Percentiles rank a stretch among this genome's conserved stretches.
Evolutionary conservation across 345 rosid genomes (phyloP).

Genomic region (Corchorus olitorius): DNA sequence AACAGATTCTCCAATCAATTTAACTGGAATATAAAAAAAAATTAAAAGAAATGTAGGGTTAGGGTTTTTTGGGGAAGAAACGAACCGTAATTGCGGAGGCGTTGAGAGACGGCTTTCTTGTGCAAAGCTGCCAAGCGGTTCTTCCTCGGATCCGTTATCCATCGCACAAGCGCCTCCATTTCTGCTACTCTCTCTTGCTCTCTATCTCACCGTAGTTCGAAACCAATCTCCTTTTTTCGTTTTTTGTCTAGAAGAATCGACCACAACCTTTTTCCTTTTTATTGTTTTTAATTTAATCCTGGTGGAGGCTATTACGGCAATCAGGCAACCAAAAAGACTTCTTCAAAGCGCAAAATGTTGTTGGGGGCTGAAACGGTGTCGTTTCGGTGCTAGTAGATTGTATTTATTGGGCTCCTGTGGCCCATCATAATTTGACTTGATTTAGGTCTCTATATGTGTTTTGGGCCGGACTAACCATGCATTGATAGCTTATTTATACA

Average conservation of each 20-base stretch:
- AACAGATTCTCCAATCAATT: neutral
- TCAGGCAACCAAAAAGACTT: too few species aligned
- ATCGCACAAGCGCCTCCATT: neutral
- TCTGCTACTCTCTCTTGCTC: slow-evolving; percentile 6
- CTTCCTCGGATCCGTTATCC: slow-evolving; percentile 67
- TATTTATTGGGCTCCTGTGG: too few species aligned
- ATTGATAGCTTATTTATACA: too few species aligned
- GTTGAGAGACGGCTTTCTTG: slow-evolving; percentile 65
- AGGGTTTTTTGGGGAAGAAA: slow-evolving; percentile 23
- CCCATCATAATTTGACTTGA: too few species aligned
- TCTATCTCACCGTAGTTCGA: neutral
- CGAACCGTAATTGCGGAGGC: slow-evolving; percentile 74
- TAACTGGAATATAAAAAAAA: neutral
- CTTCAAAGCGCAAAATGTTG: too few species aligned
- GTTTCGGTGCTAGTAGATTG: too few species aligned
- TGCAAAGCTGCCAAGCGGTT: slow-evolving; percentile 73
- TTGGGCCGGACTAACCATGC: too few species aligned
- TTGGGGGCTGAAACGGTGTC: too few species aligned
- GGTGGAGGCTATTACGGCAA: too few species aligned
- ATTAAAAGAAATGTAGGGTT: slow-evolving; percentile 24
- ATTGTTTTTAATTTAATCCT: too few species aligned
- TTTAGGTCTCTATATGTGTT: too few species aligned
- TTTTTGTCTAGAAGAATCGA: neutral
- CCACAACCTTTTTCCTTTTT: too few species aligned
- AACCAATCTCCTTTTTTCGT: neutral